A percentile compares a stretch with the other conserved stretches of the same genome.
phyloP scores from a whole-genome alignment of 148 eudicot genomes.

The Camellia japonica region DNA sequence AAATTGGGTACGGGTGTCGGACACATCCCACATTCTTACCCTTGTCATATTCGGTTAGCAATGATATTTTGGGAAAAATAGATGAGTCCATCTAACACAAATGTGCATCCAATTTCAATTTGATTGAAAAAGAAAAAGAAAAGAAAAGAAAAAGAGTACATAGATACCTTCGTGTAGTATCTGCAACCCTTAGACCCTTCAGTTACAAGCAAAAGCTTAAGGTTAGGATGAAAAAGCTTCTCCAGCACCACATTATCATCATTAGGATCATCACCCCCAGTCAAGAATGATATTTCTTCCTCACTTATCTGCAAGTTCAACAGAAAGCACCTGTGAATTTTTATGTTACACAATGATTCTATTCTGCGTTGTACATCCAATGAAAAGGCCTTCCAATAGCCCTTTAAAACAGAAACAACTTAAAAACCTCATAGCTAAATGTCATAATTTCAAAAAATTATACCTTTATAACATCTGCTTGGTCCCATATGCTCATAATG shows the following conservation, averaged over 20 bases:
- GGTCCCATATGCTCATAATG: slow-evolving; percentile 86
- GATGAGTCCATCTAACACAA: too few species aligned
- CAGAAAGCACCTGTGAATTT: background rate
- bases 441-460: background rate
- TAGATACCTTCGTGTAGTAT: slow-evolving; percentile 66
- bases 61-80: too few species aligned
- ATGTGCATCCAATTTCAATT: slow-evolving; percentile 1
- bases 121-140: background rate
- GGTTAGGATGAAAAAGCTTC: slow-evolving; percentile 80
- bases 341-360: background rate
- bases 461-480: slow-evolving; percentile 92
- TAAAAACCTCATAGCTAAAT: background rate
- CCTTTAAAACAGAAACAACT: background rate
- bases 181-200: slow-evolving; percentile 89
- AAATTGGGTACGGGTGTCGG: too few species aligned
- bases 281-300: slow-evolving; percentile 83
- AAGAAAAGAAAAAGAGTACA: background rate
- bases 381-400: background rate
- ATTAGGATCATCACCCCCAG: slow-evolving; percentile 65
- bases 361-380: background rate
- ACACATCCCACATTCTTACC: too few species aligned
- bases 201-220: slow-evolving; percentile 71
- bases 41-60: too few species aligned
- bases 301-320: slow-evolving; percentile 65
- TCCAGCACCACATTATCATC: slow-evolving; percentile 69